Evolutionary conservation across 306 rosid species (phyloP).

Genomic region (Glycine latifolia): DNA sequence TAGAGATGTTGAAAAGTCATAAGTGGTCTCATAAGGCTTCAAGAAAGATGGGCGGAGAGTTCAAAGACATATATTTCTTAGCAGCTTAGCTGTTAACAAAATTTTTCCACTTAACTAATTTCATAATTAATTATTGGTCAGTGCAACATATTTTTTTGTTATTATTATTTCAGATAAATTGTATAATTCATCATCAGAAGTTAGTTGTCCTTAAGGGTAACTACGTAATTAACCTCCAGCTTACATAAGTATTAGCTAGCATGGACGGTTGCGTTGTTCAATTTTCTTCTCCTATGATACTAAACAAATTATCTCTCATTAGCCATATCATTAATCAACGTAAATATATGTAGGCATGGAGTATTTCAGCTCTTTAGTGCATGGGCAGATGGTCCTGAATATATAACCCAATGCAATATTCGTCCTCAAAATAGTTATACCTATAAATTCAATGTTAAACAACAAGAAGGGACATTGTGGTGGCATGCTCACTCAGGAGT

Average conservation of each 20-base stretch:
- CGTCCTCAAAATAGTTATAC: slow-evolving; percentile 47
- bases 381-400: slow-evolving; percentile 75
- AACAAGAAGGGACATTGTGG: slow-evolving; percentile 76
- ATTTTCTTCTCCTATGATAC: background rate
- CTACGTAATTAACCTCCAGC: background rate
- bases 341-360: slow-evolving; percentile 57
- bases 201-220: background rate
- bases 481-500: slow-evolving; percentile 70
- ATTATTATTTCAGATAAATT: background rate
- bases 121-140: background rate
- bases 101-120: background rate
- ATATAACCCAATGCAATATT: slow-evolving; percentile 65
- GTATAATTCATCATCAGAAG: background rate
- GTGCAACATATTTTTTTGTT: too few relatives aligned
- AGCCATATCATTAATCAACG: too few relatives aligned
- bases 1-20: background rate
- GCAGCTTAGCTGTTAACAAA: too few relatives aligned
- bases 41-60: background rate
- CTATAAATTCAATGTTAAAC: slow-evolving; percentile 55
- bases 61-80: too few relatives aligned
- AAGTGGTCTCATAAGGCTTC: background rate
- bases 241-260: background rate
- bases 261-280: background rate
- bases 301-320: too few relatives aligned
- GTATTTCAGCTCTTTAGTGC: slow-evolving; percentile 56